phyloP scores from a whole-genome alignment of 208 protist species.

The Angomonas desouzai region DNA sequence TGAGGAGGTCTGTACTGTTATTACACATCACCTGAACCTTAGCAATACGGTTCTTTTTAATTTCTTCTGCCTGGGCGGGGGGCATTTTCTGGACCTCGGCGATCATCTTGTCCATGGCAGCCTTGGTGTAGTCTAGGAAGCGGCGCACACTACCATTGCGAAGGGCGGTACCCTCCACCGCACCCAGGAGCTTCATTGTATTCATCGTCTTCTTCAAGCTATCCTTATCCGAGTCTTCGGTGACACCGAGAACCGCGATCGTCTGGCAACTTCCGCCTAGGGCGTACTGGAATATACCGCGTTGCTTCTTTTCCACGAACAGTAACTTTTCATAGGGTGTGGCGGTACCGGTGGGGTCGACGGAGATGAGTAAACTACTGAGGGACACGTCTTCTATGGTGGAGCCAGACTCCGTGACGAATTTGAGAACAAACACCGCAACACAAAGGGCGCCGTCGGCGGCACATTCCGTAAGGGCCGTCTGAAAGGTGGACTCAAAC shows the following conservation, averaged over 20 bases:
- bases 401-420: constrained; percentile 23
- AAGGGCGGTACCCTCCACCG: constrained; percentile 23
- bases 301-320: constrained; percentile 7
- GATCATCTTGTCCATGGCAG: constrained; percentile 21
- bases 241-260: constrained; percentile 19
- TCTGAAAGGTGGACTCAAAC: constrained; percentile 22
- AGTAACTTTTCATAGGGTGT: constrained; percentile 21
- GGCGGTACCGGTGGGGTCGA: constrained; percentile 24
- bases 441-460: constrained; percentile 22
- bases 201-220: constrained; percentile 16
- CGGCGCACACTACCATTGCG: constrained; percentile 44
- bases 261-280: constrained; percentile 26
- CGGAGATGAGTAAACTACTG: constrained; percentile 28
- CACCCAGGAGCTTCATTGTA: constrained; percentile 21
- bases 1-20: constrained; percentile 32
- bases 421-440: constrained; percentile 26
- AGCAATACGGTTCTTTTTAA: constrained; percentile 16
- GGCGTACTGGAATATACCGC: constrained; percentile 22
- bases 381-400: constrained; percentile 27
- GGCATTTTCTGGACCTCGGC: constrained; percentile 11
- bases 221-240: constrained; percentile 18
- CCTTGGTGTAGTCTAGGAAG: constrained; percentile 38
- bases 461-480: constrained; percentile 19
- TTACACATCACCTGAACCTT: constrained; percentile 29
- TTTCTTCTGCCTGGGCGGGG: constrained; percentile 13